These are phyloP conservation scores for Penicillium cosmopolitanum DNA, from an alignment of 495 filamentous ascomycete species.

Conservation along the genomic window DNA sequence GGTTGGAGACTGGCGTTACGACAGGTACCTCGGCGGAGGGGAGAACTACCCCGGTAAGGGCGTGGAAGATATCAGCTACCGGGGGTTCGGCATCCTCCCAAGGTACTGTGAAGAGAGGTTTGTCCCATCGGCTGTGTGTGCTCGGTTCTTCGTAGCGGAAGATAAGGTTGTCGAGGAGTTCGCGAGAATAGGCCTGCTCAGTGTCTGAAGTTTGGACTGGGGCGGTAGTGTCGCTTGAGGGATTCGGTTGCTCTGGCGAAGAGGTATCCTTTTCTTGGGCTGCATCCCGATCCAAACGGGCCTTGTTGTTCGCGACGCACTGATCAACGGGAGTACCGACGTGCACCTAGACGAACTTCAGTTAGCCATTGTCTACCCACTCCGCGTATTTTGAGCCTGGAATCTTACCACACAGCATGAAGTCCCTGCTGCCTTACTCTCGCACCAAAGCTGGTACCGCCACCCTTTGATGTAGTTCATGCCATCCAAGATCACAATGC, in stretches of 20 bases:
- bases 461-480: constrained; percentile 99
- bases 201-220: constrained; percentile 17
- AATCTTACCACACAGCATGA: constrained; percentile 74
- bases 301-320: constrained; percentile 57
- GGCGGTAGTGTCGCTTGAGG: not conserved
- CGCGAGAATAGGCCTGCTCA: constrained; percentile 62
- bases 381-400: not conserved
- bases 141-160: constrained; percentile 97
- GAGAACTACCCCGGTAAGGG: constrained; percentile 55
- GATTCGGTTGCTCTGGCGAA: not conserved
- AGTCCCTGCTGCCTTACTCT: constrained; percentile 84
- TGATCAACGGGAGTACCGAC: constrained; percentile 75
- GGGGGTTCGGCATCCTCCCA: constrained; percentile 74
- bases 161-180: constrained; percentile 88
- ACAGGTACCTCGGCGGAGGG: constrained; percentile 33
- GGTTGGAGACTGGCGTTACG: constrained; percentile 23
- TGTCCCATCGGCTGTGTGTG: constrained; percentile 93
- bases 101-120: constrained; percentile 86
- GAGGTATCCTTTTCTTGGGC: constrained; percentile 3
- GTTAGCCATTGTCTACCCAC: constrained; percentile 13
- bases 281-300: constrained; percentile 31
- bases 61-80: constrained; percentile 77
- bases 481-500: constrained; percentile 86
- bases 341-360: constrained; percentile 59
- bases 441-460: constrained; percentile 94